Conservation (phyloP, 2,329 filamentous ascomycete genomes). For the Dryadomyces sulphureus region DNA sequence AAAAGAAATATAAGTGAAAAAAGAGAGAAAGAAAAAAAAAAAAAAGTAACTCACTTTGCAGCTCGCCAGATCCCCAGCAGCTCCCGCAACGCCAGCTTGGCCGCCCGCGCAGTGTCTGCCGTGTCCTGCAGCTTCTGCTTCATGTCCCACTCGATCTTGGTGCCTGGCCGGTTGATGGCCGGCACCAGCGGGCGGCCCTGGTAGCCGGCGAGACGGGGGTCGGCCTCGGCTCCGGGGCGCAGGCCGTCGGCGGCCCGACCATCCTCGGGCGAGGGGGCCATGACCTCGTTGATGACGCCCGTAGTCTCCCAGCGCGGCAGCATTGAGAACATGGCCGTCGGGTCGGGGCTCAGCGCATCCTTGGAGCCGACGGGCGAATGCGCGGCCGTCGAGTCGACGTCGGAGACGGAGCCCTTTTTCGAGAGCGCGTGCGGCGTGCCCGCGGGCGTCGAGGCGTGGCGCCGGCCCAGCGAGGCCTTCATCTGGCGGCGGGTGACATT, state of each 20-base stretch:
- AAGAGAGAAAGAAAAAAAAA: background rate
- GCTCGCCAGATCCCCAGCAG: slow-evolving; percentile 68
- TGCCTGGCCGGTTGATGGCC: background rate
- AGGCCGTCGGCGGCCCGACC: slow-evolving; percentile 15
- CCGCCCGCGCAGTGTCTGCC: slow-evolving; percentile 64
- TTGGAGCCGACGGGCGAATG: slow-evolving; percentile 24
- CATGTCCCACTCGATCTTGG: slow-evolving; percentile 46
- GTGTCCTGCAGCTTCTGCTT: slow-evolving; percentile 53
- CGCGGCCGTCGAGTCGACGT: slow-evolving; percentile 19
- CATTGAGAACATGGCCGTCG: slow-evolving; percentile 27
- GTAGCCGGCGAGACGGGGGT: background rate
- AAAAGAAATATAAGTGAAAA: too few relatives aligned
- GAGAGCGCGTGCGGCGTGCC: slow-evolving; percentile 30
- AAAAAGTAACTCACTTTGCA: slow-evolving; percentile 48
- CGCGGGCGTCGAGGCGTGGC: slow-evolving; percentile 45
- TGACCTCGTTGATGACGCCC: slow-evolving; percentile 63
- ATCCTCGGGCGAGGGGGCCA: slow-evolving; percentile 31
- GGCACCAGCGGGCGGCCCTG: background rate
- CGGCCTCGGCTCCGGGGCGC: slow-evolving; percentile 6
- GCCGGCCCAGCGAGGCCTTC: slow-evolving; percentile 45
- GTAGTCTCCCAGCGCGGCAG: slow-evolving; percentile 60
- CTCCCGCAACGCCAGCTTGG: slow-evolving; percentile 74
- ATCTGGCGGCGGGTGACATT: slow-evolving; percentile 78
- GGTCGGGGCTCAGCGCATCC: slow-evolving; percentile 23
- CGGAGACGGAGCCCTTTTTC: slow-evolving; percentile 26